These are phyloP conservation scores for Solanum dulcamara DNA, from an alignment of 257 asterid genomes.

Conservation along the genomic window DNA sequence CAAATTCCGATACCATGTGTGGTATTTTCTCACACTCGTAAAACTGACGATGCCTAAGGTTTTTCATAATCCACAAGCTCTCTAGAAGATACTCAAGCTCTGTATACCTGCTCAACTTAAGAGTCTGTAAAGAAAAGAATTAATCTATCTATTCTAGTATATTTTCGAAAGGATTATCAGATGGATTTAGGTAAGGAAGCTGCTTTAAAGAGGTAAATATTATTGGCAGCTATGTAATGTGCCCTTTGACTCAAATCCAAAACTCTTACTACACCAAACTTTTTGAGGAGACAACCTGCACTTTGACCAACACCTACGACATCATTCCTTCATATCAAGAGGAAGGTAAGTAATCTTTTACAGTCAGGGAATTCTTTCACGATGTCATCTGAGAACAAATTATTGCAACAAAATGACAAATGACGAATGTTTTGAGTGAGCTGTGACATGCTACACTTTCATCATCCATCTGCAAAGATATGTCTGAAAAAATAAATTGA, in stretches of 20 bases:
- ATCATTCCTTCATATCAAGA: no score
- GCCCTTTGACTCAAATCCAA: slow-evolving; percentile 20
- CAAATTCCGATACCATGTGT: background rate
- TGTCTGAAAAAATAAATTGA: background rate
- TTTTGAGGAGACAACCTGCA: slow-evolving; percentile 14
- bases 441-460: no score
- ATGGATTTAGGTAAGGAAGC: slow-evolving; percentile 38
- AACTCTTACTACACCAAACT: slow-evolving; percentile 22
- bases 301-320: background rate
- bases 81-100: background rate
- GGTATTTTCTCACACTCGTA: background rate
- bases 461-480: background rate
- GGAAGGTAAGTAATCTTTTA: slow-evolving; percentile 20
- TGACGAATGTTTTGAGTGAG: background rate
- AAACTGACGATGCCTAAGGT: background rate
- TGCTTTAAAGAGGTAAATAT: slow-evolving; percentile 17
- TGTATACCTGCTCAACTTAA: background rate
- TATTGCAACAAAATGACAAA: slow-evolving; percentile 4
- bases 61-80: background rate
- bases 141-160: slow-evolving; percentile 8
- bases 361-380: background rate
- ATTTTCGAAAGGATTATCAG: slow-evolving; percentile 13
- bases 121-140: background rate
- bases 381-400: background rate
- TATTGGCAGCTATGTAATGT: slow-evolving; percentile 20